A percentile compares a stretch with the other conserved stretches of the same genome.
phyloP scores from a whole-genome alignment of 1,139 yeast species.

The Hyphopichia buzzinii region DNA sequence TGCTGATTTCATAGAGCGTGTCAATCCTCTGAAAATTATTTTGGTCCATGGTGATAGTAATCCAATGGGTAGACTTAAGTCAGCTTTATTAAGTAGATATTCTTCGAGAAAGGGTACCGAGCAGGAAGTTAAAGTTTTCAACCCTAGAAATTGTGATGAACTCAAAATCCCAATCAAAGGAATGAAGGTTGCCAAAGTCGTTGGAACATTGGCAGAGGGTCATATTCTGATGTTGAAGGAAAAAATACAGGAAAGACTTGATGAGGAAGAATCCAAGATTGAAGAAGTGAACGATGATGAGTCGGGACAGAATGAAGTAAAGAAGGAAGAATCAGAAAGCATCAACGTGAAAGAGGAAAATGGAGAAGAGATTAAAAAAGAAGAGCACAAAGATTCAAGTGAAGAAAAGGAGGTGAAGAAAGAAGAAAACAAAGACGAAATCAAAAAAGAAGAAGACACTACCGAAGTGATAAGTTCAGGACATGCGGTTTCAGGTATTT shows the following conservation, averaged over 20 bases:
- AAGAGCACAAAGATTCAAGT: constrained; percentile 5
- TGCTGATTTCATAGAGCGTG: constrained; percentile 82
- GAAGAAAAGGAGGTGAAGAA: constrained; percentile 5
- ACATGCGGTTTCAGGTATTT: constrained; percentile 73
- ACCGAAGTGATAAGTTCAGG: constrained; percentile 22
- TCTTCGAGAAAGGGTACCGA: constrained; percentile 81
- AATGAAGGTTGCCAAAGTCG: constrained; percentile 78
- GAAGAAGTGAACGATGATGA: constrained; percentile 15
- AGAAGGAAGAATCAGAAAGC: constrained; percentile 10
- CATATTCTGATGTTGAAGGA: constrained; percentile 34
- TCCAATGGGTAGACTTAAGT: constrained; percentile 95
- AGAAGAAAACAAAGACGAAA: constrained; percentile 6
- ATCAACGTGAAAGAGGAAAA: constrained; percentile 15
- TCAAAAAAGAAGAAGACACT: constrained; percentile 5
- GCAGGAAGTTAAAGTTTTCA: constrained; percentile 86
- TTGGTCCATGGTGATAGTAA: constrained; percentile 97
- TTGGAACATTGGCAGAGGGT: constrained; percentile 70
- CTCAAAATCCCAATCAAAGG: constrained; percentile 78
- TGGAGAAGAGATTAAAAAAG: constrained; percentile 10
- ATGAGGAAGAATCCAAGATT: constrained; percentile 14
- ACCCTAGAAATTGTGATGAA: constrained; percentile 89
- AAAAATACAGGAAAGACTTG: constrained; percentile 24
- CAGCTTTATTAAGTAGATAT: constrained; percentile 87
- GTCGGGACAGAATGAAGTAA: constrained; percentile 14
- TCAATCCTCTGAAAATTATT: constrained; percentile 79